Percentiles rank a stretch among this genome's conserved stretches.
Conservation (phyloP, 2,329 filamentous ascomycete species). For the Xylaria hypoxylon region DNA sequence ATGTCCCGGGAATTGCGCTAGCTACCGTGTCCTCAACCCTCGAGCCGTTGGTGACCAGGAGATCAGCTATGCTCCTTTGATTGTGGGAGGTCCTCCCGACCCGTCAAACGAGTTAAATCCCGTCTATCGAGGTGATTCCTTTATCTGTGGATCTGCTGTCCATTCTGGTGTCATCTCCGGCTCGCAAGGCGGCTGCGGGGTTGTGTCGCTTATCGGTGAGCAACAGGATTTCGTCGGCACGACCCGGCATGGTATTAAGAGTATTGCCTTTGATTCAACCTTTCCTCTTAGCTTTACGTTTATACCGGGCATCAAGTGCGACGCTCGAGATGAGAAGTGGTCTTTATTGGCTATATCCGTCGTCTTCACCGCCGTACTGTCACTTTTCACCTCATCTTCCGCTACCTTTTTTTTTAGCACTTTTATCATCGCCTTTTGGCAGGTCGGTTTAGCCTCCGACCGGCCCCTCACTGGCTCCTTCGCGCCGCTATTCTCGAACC, state of each 20-base stretch:
- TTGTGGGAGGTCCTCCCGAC: constrained; percentile 73
- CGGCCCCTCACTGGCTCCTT: constrained; percentile 77
- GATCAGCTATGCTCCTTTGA: constrained; percentile 71
- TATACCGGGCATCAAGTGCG: constrained; percentile 71
- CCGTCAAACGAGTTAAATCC: constrained; percentile 57
- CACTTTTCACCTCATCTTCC: constrained; percentile 83
- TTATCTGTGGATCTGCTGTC: constrained; percentile 85
- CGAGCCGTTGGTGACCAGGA: constrained; percentile 79
- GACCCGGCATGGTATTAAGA: constrained; percentile 78
- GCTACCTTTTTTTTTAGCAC: constrained; percentile 85
- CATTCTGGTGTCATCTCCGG: constrained; percentile 83
- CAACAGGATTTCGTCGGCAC: constrained; percentile 72
- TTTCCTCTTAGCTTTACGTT: constrained; percentile 92
- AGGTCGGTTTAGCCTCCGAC: constrained; percentile 90
- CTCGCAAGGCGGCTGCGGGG: constrained; percentile 81
- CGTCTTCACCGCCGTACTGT: constrained; percentile 80
- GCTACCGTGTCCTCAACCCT: constrained; percentile 74
- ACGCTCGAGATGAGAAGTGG: constrained; percentile 85
- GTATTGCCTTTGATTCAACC: constrained; percentile 83
- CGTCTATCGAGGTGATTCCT: constrained; percentile 89
- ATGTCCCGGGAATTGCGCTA: constrained; percentile 78
- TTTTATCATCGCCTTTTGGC: constrained; percentile 87
- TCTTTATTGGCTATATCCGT: constrained; percentile 83
- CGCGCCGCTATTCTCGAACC: constrained; percentile 78
- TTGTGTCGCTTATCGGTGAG: constrained; percentile 78